phyloP scores from a whole-genome alignment of 108 stramenopile species.

The Epipyxis sp. region DNA sequence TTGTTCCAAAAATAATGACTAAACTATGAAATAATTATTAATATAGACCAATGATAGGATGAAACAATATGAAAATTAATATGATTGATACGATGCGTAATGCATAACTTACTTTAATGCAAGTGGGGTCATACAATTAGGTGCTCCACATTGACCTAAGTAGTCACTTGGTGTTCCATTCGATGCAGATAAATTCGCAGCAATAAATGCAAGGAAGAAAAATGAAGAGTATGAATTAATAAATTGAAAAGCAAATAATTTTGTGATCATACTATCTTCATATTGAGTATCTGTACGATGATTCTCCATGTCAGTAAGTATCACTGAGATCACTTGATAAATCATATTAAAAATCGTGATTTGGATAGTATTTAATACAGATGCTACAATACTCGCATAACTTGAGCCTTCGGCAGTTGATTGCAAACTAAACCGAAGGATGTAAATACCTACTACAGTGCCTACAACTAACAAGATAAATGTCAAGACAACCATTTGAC shows the following conservation, averaged over 20 bases:
- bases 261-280: slow-evolving; percentile 45
- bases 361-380: slow-evolving; percentile 45
- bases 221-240: slow-evolving; percentile 48
- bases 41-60: too few relatives aligned
- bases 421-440: not conserved
- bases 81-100: too few relatives aligned
- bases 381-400: slow-evolving; percentile 34
- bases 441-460: not conserved
- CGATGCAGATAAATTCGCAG: not conserved
- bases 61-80: too few relatives aligned
- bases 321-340: slow-evolving; percentile 35
- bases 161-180: not conserved
- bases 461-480: slow-evolving; percentile 20
- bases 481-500: not conserved
- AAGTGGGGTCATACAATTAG: slow-evolving; percentile 26
- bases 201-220: slow-evolving; percentile 51
- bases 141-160: slow-evolving; percentile 20
- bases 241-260: slow-evolving; percentile 50
- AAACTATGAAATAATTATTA: too few relatives aligned
- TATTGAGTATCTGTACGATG: slow-evolving; percentile 49
- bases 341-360: slow-evolving; percentile 39
- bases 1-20: slow-evolving; percentile 27
- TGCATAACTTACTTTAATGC: too few relatives aligned
- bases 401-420: not conserved
- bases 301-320: slow-evolving; percentile 40